Evolutionary conservation across 2,329 filamentous ascomycete species (phyloP).

Genomic region (Monilinia aucupariae): DNA sequence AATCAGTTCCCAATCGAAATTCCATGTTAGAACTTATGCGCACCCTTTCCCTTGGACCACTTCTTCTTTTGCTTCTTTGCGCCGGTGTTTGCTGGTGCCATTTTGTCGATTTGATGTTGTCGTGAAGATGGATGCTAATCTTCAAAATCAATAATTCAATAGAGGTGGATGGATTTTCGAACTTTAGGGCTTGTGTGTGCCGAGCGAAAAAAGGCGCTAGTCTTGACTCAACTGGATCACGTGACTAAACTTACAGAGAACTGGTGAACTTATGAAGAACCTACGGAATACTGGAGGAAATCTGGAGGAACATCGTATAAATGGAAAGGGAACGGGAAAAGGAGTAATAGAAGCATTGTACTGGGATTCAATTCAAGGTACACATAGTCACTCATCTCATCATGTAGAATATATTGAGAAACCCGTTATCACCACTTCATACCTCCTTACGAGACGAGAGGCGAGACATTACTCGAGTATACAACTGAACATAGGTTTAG

Average conservation of each 20-base stretch:
- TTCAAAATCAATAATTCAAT: conserved; percentile 11
- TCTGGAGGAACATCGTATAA: neutral
- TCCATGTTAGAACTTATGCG: conserved; percentile 29
- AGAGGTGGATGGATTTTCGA: conserved; percentile 16
- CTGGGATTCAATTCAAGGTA: neutral
- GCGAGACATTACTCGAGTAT: too few species aligned
- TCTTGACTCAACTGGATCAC: neutral
- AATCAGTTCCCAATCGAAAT: conserved; percentile 8
- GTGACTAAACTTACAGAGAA: neutral
- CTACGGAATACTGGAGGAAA: neutral
- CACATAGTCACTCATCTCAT: neutral
- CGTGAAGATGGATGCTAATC: conserved; percentile 13
- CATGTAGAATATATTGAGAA: neutral
- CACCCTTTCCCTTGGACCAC: conserved; percentile 52
- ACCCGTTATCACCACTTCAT: neutral
- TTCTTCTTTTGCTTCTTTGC: conserved; percentile 81
- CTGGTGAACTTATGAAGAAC: too few species aligned
- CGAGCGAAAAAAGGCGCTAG: conserved; percentile 13
- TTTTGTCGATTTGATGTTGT: conserved; percentile 20
- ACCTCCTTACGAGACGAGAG: too few species aligned
- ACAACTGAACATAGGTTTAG: too few species aligned
- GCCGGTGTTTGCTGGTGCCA: conserved; percentile 53
- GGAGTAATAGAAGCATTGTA: neutral
- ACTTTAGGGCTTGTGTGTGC: conserved; percentile 18
- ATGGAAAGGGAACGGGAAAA: neutral